Conservation (phyloP, 2,329 filamentous ascomycete species). For the Endocalyx cinctus region DNA sequence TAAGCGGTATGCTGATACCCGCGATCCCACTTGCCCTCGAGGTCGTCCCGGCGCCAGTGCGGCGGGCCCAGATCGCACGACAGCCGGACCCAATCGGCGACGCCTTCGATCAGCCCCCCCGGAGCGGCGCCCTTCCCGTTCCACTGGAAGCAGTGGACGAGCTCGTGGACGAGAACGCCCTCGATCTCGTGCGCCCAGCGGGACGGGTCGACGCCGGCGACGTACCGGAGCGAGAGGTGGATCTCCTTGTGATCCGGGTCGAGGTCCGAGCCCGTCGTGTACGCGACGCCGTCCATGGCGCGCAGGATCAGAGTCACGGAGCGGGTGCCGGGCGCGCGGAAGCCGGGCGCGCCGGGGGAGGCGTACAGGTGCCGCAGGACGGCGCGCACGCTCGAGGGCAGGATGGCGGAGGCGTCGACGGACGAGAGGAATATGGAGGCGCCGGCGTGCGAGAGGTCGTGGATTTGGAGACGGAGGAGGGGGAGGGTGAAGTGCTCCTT, state of each 20-base stretch:
- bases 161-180: slow-evolving; percentile 85
- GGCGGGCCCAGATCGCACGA: slow-evolving; percentile 68
- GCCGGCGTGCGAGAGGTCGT: slow-evolving; percentile 56
- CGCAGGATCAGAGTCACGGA: slow-evolving; percentile 81
- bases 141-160: slow-evolving; percentile 93
- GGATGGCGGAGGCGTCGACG: slow-evolving; percentile 57
- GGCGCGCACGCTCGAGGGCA: slow-evolving; percentile 58
- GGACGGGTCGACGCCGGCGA: slow-evolving; percentile 41
- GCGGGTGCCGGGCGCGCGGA: slow-evolving; percentile 58
- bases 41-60: slow-evolving; percentile 65
- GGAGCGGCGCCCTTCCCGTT: slow-evolving; percentile 59
- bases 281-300: slow-evolving; percentile 78
- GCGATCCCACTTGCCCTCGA: slow-evolving; percentile 69
- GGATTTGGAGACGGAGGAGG: slow-evolving; percentile 55
- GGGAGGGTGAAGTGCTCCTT: slow-evolving; percentile 37
- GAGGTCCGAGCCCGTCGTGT: slow-evolving; percentile 75
- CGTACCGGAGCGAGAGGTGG: slow-evolving; percentile 77
- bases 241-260: slow-evolving; percentile 90
- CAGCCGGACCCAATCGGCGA: slow-evolving; percentile 89
- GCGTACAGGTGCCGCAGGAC: slow-evolving; percentile 72
- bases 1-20: slow-evolving; percentile 91
- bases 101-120: slow-evolving; percentile 80
- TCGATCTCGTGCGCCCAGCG: slow-evolving; percentile 59
- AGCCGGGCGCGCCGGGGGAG: slow-evolving; percentile 26
- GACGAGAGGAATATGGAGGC: slow-evolving; percentile 62